phyloP scores from a whole-genome alignment of 2,329 filamentous ascomycete species.

The Botryotinia globosa region DNA sequence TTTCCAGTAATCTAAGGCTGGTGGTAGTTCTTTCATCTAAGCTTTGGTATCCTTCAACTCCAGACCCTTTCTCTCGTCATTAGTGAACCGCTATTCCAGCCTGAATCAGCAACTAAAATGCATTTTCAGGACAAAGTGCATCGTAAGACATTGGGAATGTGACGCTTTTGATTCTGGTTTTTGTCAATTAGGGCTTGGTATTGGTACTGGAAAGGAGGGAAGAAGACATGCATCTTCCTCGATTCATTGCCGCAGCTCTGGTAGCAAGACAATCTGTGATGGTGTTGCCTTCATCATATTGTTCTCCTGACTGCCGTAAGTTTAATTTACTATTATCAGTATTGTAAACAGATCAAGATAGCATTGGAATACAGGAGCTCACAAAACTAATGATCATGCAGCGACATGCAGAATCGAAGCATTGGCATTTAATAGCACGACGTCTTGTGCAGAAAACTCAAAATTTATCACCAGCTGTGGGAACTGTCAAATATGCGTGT shows the following conservation, averaged over 20 bases:
- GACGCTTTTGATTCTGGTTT: background rate
- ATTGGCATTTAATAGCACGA: conserved; percentile 23
- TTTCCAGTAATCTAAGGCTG: background rate
- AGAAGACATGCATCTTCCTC: conserved; percentile 29
- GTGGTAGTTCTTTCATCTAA: background rate
- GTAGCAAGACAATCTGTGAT: conserved; percentile 24
- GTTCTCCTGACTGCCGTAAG: conserved; percentile 34
- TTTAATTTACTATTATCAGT: background rate
- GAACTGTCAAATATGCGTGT: conserved; percentile 31
- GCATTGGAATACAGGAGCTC: background rate
- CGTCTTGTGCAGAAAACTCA: conserved; percentile 29
- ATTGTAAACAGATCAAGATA: background rate
- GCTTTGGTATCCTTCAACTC: background rate
- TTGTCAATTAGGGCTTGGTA: too few relatives aligned
- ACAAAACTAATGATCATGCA: conserved; percentile 10
- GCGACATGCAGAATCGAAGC: conserved; percentile 30
- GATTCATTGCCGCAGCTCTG: conserved; percentile 26
- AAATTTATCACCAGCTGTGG: conserved; percentile 32
- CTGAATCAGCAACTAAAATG: conserved; percentile 28
- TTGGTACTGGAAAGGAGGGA: background rate
- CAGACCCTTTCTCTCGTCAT: background rate
- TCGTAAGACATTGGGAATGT: conserved; percentile 27
- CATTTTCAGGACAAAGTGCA: conserved; percentile 20
- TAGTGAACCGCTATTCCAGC: conserved; percentile 22
- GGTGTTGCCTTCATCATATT: conserved; percentile 28